Conservation (phyloP, 73 alveolate species). For the Halteria grandinella region DNA sequence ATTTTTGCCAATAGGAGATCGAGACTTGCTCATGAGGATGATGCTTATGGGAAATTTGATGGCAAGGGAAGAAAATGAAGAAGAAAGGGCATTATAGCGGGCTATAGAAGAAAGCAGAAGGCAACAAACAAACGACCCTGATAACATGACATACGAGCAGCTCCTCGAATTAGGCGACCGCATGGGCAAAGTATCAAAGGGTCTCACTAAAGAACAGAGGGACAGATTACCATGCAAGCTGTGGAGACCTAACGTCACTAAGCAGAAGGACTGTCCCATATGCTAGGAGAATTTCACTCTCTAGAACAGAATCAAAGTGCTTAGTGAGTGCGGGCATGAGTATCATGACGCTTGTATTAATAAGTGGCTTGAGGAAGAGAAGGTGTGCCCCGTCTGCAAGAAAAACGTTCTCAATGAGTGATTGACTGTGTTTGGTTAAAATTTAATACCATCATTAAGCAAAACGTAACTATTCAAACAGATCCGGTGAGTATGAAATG, state of each 20-base stretch:
- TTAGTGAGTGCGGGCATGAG: conserved; percentile 46
- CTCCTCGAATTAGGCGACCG: conserved; percentile 74
- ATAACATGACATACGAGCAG: conserved; percentile 78
- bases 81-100: neutral
- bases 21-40: conserved; percentile 11
- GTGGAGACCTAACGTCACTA: conserved; percentile 25
- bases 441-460: no score
- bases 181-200: conserved; percentile 79
- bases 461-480: neutral
- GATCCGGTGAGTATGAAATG: conserved; percentile 18
- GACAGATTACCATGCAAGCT: conserved; percentile 35
- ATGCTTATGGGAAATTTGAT: conserved; percentile 18
- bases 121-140: conserved; percentile 68
- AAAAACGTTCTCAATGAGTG: conserved; percentile 9
- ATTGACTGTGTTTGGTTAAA: neutral
- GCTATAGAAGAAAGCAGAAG: conserved; percentile 21
- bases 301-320: conserved; percentile 3
- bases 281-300: conserved; percentile 46
- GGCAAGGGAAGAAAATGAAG: neutral
- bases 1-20: conserved; percentile 33
- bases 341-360: conserved; percentile 57
- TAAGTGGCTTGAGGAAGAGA: conserved; percentile 60
- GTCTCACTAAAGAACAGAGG: conserved; percentile 62
- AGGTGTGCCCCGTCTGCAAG: conserved; percentile 57
- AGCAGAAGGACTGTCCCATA: conserved; percentile 17